Evolutionary conservation across 495 filamentous ascomycete genomes (phyloP), one percentile per base, ranked within the genome.

Genomic region (Penicillium maclennaniae): DNA sequence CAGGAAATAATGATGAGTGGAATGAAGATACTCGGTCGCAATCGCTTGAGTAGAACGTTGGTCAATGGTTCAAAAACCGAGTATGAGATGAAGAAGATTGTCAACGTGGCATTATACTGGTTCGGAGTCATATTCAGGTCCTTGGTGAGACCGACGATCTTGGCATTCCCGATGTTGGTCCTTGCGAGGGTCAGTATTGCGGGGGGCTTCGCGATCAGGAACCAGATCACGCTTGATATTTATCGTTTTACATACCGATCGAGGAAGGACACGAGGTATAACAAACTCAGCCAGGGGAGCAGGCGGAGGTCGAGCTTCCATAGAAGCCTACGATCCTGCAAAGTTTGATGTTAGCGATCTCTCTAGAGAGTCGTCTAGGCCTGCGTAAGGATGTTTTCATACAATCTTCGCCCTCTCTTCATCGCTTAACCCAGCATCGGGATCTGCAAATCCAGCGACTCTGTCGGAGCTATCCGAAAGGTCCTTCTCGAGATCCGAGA

Each of bases 41-140:
- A 63, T 4, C 74, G 77, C 71, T 97, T 97, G 51, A 97, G 83
- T 19, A 97, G 69, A 45, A 97, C 68, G 66, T 97, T 97, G 39
- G 91, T 95, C 31, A 92, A 54, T 0, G 91, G 91, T 75, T 96
- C 92, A 53, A 91, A 89, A 37, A 91, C 69, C 36, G 89, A 79
- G 69, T 97, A 97, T 19, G 89, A 95, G 23, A 95, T 80, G 75
- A 97, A 97, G 72, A 96, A 97, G 61, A 96, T 87, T 34, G 86
- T 86, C 1, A 96, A 79, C 5, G 84, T 76, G 9, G 79, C 78
- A 65, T 92, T 95, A 70, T 91, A 97, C 62, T 92, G 83, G 17
- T 76, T 70, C 37, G 79, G 70, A 5, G 76, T 81, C 74, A 95
- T 83, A 23, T 73, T 38, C 3, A 95, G 75, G 51, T 85, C 80